phyloP scores from a whole-genome alignment of 2,329 filamentous ascomycete species.

The Alternaria alternata region DNA sequence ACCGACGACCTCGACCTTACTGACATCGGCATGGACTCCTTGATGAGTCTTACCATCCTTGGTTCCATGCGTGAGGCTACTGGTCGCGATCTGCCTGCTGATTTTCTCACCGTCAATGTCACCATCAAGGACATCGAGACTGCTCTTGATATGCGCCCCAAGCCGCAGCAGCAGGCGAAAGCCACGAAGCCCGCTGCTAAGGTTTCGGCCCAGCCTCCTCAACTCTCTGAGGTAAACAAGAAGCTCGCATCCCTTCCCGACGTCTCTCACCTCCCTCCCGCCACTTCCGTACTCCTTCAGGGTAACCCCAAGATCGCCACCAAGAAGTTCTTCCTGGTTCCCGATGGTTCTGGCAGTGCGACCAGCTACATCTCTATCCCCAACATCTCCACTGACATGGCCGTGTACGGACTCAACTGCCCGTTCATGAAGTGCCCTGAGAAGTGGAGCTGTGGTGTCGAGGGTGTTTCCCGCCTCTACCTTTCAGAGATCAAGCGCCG shows the following conservation, averaged over 20 bases:
- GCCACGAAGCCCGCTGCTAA: conserved; percentile 29
- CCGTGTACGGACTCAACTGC: conserved; percentile 68
- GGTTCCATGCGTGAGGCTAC: conserved; percentile 61
- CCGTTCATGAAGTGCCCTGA: conserved; percentile 75
- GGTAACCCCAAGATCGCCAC: conserved; percentile 65
- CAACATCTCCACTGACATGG: conserved; percentile 60
- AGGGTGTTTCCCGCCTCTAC: conserved; percentile 70
- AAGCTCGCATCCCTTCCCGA: conserved; percentile 53
- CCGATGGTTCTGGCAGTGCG: conserved; percentile 65
- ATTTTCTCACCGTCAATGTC: conserved; percentile 67
- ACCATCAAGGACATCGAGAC: conserved; percentile 72
- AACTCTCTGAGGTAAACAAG: conserved; percentile 60
- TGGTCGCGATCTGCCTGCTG: conserved; percentile 59
- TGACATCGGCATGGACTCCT: conserved; percentile 64
- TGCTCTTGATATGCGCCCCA: conserved; percentile 65
- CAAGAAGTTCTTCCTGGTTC: conserved; percentile 63
- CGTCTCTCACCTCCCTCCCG: conserved; percentile 56
- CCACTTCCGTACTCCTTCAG: conserved; percentile 65
- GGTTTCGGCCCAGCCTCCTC: conserved; percentile 35
- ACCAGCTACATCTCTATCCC: conserved; percentile 72
- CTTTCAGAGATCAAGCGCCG: conserved; percentile 75
- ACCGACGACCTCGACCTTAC: conserved; percentile 66
- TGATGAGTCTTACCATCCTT: conserved; percentile 62
- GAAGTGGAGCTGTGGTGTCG: conserved; percentile 70
- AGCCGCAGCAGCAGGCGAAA: conserved; percentile 50